Conservation (phyloP, 495 filamentous ascomycete species). For the Aspergillus sparsus region DNA sequence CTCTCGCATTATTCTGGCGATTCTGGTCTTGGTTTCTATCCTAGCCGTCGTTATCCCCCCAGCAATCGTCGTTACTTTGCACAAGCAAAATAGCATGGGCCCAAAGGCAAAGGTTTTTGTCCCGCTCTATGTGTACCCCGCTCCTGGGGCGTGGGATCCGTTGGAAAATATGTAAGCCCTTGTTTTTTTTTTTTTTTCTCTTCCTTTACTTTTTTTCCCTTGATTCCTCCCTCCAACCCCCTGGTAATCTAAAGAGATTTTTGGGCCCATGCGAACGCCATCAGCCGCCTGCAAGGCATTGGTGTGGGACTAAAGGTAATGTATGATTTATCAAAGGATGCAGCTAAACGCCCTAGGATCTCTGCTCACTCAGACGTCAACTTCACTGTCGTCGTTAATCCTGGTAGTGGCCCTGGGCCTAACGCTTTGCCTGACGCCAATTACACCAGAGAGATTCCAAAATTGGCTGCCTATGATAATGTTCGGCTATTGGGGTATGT, state of each 20-base stretch:
- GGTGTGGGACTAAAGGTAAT: slow-evolving; percentile 19
- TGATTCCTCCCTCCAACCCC: slow-evolving; percentile 12
- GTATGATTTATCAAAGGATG: slow-evolving; percentile 17
- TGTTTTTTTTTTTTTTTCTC: slow-evolving; percentile 17
- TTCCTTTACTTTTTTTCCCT: background rate
- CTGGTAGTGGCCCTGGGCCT: slow-evolving; percentile 54
- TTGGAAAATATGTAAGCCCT: slow-evolving; percentile 48
- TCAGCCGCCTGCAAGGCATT: slow-evolving; percentile 28
- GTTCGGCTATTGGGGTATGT: slow-evolving; percentile 58
- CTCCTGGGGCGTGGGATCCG: slow-evolving; percentile 51
- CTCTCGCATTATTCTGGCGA: slow-evolving; percentile 31
- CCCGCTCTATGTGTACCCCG: slow-evolving; percentile 59
- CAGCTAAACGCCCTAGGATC: slow-evolving; percentile 42
- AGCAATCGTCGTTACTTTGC: slow-evolving; percentile 36
- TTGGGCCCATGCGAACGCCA: slow-evolving; percentile 26
- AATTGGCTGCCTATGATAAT: slow-evolving; percentile 46
- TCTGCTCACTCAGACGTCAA: slow-evolving; percentile 43
- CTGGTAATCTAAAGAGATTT: slow-evolving; percentile 18
- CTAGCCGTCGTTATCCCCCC: slow-evolving; percentile 40
- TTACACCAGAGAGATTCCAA: slow-evolving; percentile 51
- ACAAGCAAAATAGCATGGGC: slow-evolving; percentile 42
- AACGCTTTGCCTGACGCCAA: slow-evolving; percentile 48
- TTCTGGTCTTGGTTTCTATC: slow-evolving; percentile 34
- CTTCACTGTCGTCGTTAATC: slow-evolving; percentile 59
- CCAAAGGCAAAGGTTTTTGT: slow-evolving; percentile 51